Conservation (phyloP, 345 rosid genomes). For the Draba incana region DNA sequence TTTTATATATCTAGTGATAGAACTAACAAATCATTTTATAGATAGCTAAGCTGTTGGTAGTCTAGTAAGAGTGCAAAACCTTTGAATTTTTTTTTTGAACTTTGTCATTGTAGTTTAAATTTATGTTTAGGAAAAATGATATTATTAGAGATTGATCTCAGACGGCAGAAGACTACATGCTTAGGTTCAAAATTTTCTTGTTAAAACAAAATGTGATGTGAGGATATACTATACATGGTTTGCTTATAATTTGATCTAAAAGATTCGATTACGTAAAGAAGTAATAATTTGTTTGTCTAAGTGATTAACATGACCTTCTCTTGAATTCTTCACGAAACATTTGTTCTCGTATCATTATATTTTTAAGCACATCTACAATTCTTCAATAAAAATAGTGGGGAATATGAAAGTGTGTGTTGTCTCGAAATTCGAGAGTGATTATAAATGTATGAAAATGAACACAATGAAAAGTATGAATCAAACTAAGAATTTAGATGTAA, state of each 20-base stretch:
- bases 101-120: no score
- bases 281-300: not conserved
- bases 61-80: no score
- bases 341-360: not conserved
- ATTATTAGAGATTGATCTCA: no score
- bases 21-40: no score
- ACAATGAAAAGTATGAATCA: not conserved
- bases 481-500: constrained; percentile 2
- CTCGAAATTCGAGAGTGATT: not conserved
- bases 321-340: not conserved
- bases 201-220: not conserved
- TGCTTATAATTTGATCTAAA: not conserved
- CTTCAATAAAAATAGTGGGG: not conserved
- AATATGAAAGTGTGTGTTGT: not conserved
- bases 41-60: no score
- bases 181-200: no score
- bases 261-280: not conserved
- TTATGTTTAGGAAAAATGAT: no score
- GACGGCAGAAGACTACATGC: no score
- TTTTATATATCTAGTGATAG: no score
- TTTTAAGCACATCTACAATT: not conserved
- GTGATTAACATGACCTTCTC: not conserved
- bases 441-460: not conserved
- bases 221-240: not conserved
- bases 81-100: no score